Percentiles rank a stretch among this genome's conserved stretches.
phyloP scores from a whole-genome alignment of 2,329 filamentous ascomycete species.

The Aureobasidium vineae region DNA sequence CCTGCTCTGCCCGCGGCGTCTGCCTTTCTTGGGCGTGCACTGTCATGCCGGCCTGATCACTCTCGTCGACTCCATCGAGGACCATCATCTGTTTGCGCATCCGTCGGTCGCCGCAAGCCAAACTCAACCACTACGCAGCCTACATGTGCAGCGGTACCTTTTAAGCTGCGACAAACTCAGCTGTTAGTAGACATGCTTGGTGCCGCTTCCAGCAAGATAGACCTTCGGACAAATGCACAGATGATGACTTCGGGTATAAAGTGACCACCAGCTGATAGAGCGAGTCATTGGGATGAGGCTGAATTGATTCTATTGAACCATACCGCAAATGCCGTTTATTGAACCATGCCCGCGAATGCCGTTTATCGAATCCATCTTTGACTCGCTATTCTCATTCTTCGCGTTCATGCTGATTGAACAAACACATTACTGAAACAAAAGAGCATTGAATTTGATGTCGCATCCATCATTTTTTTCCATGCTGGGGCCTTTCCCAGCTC shows the following conservation, averaged over 20 bases:
- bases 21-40: not conserved
- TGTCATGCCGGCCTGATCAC: not conserved
- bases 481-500: not conserved
- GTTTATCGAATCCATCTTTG: not conserved
- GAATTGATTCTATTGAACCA: slow-evolving; percentile 9
- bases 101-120: not conserved
- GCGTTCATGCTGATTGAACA: not conserved
- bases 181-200: not conserved
- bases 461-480: slow-evolving; percentile 18
- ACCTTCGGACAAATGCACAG: not conserved
- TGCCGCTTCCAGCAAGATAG: not conserved
- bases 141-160: not conserved
- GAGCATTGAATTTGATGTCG: slow-evolving; percentile 15
- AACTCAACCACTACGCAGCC: not conserved
- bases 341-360: not conserved
- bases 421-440: slow-evolving; percentile 5
- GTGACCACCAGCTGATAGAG: not conserved
- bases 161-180: not conserved
- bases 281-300: slow-evolving; percentile 10
- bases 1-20: not conserved
- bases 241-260: not conserved
- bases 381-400: not conserved
- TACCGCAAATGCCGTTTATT: not conserved
- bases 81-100: not conserved
- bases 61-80: not conserved